A percentile compares a stretch with the other conserved stretches of the same genome.
phyloP scores from a whole-genome alignment of 768 basidiomycete genomes.

The Lenzites betulinus region DNA sequence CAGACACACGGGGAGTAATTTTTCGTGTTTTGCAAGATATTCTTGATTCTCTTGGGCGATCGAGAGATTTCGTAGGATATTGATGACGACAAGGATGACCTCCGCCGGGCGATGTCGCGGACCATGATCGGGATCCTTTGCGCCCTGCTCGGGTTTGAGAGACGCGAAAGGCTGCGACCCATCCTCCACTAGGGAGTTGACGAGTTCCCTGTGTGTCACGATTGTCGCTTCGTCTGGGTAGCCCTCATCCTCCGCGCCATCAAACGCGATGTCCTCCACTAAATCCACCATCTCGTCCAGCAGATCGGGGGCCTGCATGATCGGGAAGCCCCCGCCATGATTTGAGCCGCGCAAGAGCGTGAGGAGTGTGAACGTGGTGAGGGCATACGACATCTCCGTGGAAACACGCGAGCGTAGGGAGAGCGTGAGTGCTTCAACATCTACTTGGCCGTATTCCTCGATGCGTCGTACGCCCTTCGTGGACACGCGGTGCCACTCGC shows the following conservation, averaged over 20 bases:
- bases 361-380: constrained; percentile 84
- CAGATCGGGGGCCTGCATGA: constrained; percentile 75
- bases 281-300: constrained; percentile 87
- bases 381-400: constrained; percentile 84
- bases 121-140: constrained; percentile 50
- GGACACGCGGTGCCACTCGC: constrained; percentile 54
- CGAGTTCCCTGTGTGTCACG: constrained; percentile 66
- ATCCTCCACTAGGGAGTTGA: constrained; percentile 57
- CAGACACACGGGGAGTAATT: constrained; percentile 65
- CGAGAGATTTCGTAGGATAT: constrained; percentile 88
- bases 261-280: constrained; percentile 80
- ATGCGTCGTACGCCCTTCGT: constrained; percentile 67
- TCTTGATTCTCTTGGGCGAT: constrained; percentile 68
- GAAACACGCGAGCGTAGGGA: constrained; percentile 84
- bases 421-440: constrained; percentile 93
- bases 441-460: constrained; percentile 86
- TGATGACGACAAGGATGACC: constrained; percentile 66
- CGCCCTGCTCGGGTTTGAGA: constrained; percentile 50
- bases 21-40: constrained; percentile 64
- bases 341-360: constrained; percentile 65
- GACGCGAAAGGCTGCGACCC: constrained; percentile 62
- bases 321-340: constrained; percentile 62
- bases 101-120: constrained; percentile 70
- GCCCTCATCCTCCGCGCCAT: constrained; percentile 45
- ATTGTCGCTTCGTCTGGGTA: constrained; percentile 34